Evolutionary conservation across 306 rosid species (phyloP).

Genomic region (Begonia fuchsioides): DNA sequence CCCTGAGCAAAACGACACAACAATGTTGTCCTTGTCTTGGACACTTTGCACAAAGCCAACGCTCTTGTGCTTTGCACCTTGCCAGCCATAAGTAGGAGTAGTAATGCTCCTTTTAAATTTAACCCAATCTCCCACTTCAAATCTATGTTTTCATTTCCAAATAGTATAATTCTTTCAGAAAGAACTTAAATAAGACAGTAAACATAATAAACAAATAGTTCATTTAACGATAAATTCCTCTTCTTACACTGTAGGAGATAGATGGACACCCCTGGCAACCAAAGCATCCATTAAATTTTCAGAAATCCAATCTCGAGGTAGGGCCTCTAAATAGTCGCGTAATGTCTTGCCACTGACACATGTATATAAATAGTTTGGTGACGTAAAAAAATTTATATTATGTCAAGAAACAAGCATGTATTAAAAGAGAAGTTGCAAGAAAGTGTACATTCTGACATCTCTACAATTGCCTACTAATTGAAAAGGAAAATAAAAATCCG

Average conservation of each 20-base stretch:
- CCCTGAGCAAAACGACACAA: slow-evolving; percentile 89
- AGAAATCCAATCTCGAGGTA: slow-evolving; percentile 90
- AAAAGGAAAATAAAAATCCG: too few species aligned
- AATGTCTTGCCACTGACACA: slow-evolving; percentile 75
- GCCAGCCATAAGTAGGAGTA: slow-evolving; percentile 87
- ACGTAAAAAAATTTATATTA: too few species aligned
- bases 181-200: too few species aligned
- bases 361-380: not conserved
- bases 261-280: slow-evolving; percentile 48
- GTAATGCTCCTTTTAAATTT: slow-evolving; percentile 65
- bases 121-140: slow-evolving; percentile 88
- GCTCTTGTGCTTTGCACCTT: slow-evolving; percentile 60
- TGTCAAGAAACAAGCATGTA: too few species aligned
- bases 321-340: slow-evolving; percentile 79
- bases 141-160: slow-evolving; percentile 26
- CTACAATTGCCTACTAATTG: too few species aligned
- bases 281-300: slow-evolving; percentile 97
- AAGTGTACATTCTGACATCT: not conserved
- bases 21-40: slow-evolving; percentile 58
- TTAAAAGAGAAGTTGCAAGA: too few species aligned
- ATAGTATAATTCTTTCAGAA: too few species aligned
- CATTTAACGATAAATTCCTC: not conserved
- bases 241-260: slow-evolving; percentile 66
- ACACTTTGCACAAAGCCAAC: slow-evolving; percentile 93
- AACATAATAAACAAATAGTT: too few species aligned